Percentiles rank a stretch among this genome's conserved stretches.
These are phyloP conservation scores for Paraphoma sp. DNA, from an alignment of 2,329 filamentous ascomycete species.

Conservation along the genomic window DNA sequence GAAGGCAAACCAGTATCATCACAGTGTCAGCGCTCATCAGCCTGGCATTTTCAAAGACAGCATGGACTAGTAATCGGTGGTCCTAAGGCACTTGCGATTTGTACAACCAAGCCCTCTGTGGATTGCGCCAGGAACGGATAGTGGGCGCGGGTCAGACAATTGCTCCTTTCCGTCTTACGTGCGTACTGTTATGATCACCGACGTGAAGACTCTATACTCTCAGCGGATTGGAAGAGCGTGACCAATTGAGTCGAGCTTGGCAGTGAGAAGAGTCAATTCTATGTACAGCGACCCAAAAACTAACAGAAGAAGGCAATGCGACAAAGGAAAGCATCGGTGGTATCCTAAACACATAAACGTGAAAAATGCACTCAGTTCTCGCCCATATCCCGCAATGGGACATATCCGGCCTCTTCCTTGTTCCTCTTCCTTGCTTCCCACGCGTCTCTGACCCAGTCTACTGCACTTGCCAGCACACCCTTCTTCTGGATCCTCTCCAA, in stretches of 20 bases:
- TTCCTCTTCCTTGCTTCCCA: slow-evolving; percentile 45
- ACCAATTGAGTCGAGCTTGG: background rate
- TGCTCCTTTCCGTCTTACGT: too few species aligned
- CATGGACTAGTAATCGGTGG: too few species aligned
- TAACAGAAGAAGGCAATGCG: background rate
- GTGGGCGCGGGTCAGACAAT: too few species aligned
- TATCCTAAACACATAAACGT: slow-evolving; percentile 16
- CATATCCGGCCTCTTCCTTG: slow-evolving; percentile 52
- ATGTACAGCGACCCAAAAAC: slow-evolving; percentile 10
- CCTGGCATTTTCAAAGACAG: too few species aligned
- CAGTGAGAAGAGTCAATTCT: slow-evolving; percentile 3
- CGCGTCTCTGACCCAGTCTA: slow-evolving; percentile 39
- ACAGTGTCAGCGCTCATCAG: too few species aligned
- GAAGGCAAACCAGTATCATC: too few species aligned
- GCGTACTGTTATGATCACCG: too few species aligned
- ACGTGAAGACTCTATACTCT: too few species aligned
- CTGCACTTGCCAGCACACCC: slow-evolving; percentile 27
- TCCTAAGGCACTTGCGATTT: too few species aligned
- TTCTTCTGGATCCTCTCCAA: slow-evolving; percentile 23
- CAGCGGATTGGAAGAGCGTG: too few species aligned
- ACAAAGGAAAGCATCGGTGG: slow-evolving; percentile 7
- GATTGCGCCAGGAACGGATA: too few species aligned
- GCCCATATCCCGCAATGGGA: slow-evolving; percentile 53
- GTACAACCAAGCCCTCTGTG: too few species aligned
- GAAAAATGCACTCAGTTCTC: slow-evolving; percentile 26